Base-by-base conservation (phyloP, 2,329 filamentous ascomycete genomes). In the Alternaria sp. region DNA sequence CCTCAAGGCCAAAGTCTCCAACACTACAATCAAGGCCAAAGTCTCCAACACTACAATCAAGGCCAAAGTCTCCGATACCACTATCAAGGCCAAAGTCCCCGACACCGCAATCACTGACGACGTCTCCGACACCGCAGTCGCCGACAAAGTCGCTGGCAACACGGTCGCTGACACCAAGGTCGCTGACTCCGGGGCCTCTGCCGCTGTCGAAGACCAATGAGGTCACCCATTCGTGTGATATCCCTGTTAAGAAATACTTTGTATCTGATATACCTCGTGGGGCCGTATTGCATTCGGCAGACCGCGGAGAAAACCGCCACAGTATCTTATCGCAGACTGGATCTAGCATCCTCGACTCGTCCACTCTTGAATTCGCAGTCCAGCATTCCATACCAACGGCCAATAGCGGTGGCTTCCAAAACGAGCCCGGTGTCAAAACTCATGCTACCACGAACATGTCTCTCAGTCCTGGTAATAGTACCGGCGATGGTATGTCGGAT, bases 401-500 rank as follows among this genome's bases (percentile, higher is more conserved):
- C 8, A 69, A 69, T 25, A 68, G 63, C 11, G 64, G 58, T 11
- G 60, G 59, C 12, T 61, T 67, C 49, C 51, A 36, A 7, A 57
- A 62, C 21, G 59, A 66, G 6, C 40, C 62, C 9, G 47, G 54
- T 9, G 49, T 52, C 58, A 61, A 66, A 13, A 17, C 25, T 43
- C 60, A 65, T 11, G 28, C 44, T 15, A 32, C 13, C 15, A 28
- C 54, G 9, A 58, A 50, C 15, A 54, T 50, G 47, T 40, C 60
- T 36, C 36, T 56, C 7, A 71, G 68, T 30, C 60, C 62, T 21
- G 69, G 54, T 23, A 59, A 55, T 13, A 72, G 62, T 32, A 77
- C 71, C 13, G 76, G 76, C 30, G 74, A 76, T 50, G 75, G 74
- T 11, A 75, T 79, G 69, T 75, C 75, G 12, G 74, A 77, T 56